A percentile compares a stretch with the other conserved stretches of the same genome.
These are phyloP conservation scores for Nymphaea colorata DNA, from an alignment of 164 flowering plant genomes.

Conservation along the genomic window DNA sequence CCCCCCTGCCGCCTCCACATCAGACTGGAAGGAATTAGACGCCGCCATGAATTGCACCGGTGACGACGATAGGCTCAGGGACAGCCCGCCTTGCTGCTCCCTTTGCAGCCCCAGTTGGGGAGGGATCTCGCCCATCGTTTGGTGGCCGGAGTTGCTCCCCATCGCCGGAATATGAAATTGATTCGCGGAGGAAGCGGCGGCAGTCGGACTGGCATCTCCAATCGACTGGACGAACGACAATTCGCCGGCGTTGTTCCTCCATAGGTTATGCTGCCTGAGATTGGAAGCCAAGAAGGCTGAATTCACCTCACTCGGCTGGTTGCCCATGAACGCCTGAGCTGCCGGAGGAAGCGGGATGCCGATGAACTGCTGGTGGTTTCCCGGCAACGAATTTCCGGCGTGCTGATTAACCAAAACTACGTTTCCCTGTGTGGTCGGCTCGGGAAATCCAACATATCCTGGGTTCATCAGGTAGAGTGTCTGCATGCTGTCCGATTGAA, in stretches of 20 bases:
- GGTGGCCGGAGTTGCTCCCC: background rate
- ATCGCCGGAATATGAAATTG: background rate
- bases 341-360: constrained; percentile 37
- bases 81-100: background rate
- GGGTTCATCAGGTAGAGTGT: constrained; percentile 94
- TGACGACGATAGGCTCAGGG: background rate
- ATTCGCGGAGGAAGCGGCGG: background rate
- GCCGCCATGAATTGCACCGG: background rate
- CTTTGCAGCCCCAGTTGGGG: background rate
- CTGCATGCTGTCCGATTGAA: constrained; percentile 48
- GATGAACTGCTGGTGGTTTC: constrained; percentile 28
- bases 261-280: constrained; percentile 1
- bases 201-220: background rate
- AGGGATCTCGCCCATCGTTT: background rate
- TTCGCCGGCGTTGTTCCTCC: background rate
- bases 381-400: constrained; percentile 12
- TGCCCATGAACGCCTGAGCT: background rate
- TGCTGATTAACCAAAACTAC: constrained; percentile 42
- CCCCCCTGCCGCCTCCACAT: background rate
- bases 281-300: background rate
- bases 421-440: constrained; percentile 27
- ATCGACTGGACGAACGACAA: background rate
- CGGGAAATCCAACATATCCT: constrained; percentile 53
- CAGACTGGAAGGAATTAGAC: background rate
- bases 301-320: background rate